Percentiles rank a stretch among this genome's conserved stretches.
Conservation (phyloP, 1,139 yeast species). For the Magnusiomyces suaveolens region DNA sequence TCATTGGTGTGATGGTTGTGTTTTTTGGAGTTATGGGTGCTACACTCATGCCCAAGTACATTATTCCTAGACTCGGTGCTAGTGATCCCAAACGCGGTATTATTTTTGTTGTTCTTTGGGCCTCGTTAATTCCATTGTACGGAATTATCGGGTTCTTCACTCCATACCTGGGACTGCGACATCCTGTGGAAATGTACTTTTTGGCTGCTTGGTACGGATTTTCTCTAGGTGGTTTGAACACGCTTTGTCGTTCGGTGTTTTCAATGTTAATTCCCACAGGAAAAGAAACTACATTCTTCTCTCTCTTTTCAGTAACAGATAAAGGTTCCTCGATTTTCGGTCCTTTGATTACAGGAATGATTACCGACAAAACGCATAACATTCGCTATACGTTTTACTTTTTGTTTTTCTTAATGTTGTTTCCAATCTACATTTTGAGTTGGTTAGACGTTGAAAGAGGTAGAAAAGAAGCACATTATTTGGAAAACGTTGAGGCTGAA, state of each 20-base stretch:
- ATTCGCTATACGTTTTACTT: constrained; percentile 60
- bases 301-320: constrained; percentile 61
- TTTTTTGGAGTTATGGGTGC: background rate
- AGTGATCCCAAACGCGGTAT: constrained; percentile 40
- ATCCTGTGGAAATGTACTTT: constrained; percentile 53
- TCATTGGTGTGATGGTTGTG: background rate
- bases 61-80: constrained; percentile 20
- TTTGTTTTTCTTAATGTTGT: constrained; percentile 40
- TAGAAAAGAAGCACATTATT: constrained; percentile 26
- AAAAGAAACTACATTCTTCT: constrained; percentile 59
- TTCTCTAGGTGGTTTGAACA: constrained; percentile 57
- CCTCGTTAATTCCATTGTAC: constrained; percentile 54
- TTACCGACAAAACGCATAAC: constrained; percentile 58
- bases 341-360: constrained; percentile 53
- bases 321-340: constrained; percentile 66
- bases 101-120: constrained; percentile 45
- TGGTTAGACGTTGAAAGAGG: constrained; percentile 51
- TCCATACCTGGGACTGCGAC: constrained; percentile 43
- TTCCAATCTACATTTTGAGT: constrained; percentile 44
- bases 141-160: constrained; percentile 53
- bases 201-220: constrained; percentile 64
- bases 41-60: background rate
- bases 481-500: constrained; percentile 19
- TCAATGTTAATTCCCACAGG: constrained; percentile 59
- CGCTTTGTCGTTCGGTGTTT: constrained; percentile 54